These are phyloP conservation scores for Phytophthora ramorum DNA, from an alignment of 352 stramenopile species.

Conservation along the genomic window DNA sequence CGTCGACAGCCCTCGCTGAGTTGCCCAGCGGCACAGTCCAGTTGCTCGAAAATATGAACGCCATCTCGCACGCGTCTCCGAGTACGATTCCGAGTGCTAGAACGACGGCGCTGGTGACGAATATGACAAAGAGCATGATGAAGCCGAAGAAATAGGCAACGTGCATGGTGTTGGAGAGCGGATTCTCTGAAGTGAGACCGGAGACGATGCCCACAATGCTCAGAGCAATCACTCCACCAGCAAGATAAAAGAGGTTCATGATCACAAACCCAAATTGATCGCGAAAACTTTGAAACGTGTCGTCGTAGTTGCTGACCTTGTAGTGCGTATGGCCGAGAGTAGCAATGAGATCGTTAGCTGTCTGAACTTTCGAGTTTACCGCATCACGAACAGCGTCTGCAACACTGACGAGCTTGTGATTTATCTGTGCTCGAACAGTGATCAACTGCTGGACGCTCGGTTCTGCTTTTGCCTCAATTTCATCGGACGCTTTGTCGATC, in stretches of 20 bases:
- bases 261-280: constrained; percentile 39
- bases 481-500: constrained; percentile 24
- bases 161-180: constrained; percentile 69
- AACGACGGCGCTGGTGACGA: constrained; percentile 56
- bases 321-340: constrained; percentile 35
- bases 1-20: constrained; percentile 50
- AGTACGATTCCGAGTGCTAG: constrained; percentile 62
- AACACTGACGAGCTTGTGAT: constrained; percentile 43
- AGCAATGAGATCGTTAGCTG: constrained; percentile 27
- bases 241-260: constrained; percentile 56
- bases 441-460: constrained; percentile 40
- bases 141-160: constrained; percentile 70
- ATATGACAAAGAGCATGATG: constrained; percentile 61
- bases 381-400: constrained; percentile 38
- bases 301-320: constrained; percentile 39
- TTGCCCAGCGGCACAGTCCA: constrained; percentile 60
- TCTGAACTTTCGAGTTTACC: constrained; percentile 44
- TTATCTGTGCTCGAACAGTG: constrained; percentile 41
- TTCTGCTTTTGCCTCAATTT: constrained; percentile 54
- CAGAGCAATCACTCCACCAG: constrained; percentile 45
- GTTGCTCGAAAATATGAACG: constrained; percentile 50
- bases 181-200: constrained; percentile 54
- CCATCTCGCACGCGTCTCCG: constrained; percentile 62
- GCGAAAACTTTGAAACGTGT: constrained; percentile 48
- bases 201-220: constrained; percentile 67